Evolutionary conservation across 2,329 filamentous ascomycete genomes (phyloP), one percentile per base, ranked within the genome.

Genomic region (Sporothrix dimorphospora): DNA sequence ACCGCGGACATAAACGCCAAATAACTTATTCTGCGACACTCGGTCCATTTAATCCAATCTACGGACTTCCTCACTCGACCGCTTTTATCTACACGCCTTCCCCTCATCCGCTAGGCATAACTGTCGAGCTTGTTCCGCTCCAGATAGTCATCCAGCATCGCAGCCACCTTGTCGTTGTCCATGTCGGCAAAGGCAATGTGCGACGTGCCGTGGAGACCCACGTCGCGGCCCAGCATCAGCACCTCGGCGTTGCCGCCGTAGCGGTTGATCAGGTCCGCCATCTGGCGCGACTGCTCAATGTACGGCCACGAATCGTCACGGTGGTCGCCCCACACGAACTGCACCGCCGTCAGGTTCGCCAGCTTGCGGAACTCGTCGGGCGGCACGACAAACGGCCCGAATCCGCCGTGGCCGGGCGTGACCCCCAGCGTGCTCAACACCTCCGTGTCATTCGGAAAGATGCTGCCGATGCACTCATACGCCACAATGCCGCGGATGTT

Each of bases 401-500:
- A 78, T 1, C 38, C 47, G 9, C 55, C 51, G 16, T 16, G 34
- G 12, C 38, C 30, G 40, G 53, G 21, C 24, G 16, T 38, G 19
- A 61, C 45, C 4, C 73, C 73, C 74, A 71, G 4, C 3, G 51
- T 12, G 9, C 40, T 9, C 38, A 66, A 7, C 21, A 70, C 40
- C 55, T 47, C 47, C 4, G 69, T 40, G 34, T 65, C 63, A 69
- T 78, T 76, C 2, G 78, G 78, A 14, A 77, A 78, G 11, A 79
- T 75, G 61, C 73, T 75, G 38, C 78, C 78, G 49, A 76, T 75
- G 70, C 76, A 74, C 75, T 79, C 78, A 65, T 78, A 79, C 30
- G 74, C 69, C 6, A 82, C 80, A 34, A 82, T 81, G 38, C 76
- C 80, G 73, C 80, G 79, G 73, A 81, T 81, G 53, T 80, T 80